Evolutionary conservation across 495 filamentous ascomycete species (phyloP).

Genomic region (Tuber calosporum): DNA sequence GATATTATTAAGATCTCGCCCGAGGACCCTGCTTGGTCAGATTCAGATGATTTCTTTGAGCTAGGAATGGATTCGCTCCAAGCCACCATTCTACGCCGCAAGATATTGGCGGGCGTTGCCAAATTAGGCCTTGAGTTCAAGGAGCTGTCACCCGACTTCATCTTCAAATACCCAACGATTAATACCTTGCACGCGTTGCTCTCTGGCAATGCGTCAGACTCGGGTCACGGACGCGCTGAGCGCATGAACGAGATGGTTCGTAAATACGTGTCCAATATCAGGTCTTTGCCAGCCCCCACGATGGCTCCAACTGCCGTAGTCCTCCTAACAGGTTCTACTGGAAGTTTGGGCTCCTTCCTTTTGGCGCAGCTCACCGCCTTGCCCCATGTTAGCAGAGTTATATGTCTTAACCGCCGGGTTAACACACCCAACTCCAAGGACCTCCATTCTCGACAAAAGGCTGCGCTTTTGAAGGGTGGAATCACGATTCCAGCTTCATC

Average conservation of each 20-base stretch:
- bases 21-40: conserved; percentile 14
- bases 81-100: conserved; percentile 52
- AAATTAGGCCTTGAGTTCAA: conserved; percentile 23
- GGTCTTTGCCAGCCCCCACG: conserved; percentile 1
- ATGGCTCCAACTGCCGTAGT: conserved; percentile 10
- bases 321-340: conserved; percentile 57
- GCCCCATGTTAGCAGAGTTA: conserved; percentile 46
- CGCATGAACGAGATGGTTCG: conserved; percentile 31
- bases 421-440: conserved; percentile 13
- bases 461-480: conserved; percentile 24
- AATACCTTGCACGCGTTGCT: conserved; percentile 18
- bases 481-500: conserved; percentile 35
- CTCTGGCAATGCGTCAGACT: background rate
- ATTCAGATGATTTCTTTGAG: conserved; percentile 49
- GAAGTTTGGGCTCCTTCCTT: conserved; percentile 53
- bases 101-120: conserved; percentile 42
- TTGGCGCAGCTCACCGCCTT: conserved; percentile 49
- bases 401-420: conserved; percentile 51
- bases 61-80: conserved; percentile 55
- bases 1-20: conserved; percentile 13
- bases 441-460: conserved; percentile 24
- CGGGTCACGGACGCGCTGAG: conserved; percentile 18
- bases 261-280: conserved; percentile 26
- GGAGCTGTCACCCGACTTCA: conserved; percentile 21
- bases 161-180: conserved; percentile 26